A percentile compares a stretch with the other conserved stretches of the same genome.
These are phyloP conservation scores for Talaromyces verruculosus DNA, from an alignment of 2,329 filamentous ascomycete genomes.

Conservation along the genomic window DNA sequence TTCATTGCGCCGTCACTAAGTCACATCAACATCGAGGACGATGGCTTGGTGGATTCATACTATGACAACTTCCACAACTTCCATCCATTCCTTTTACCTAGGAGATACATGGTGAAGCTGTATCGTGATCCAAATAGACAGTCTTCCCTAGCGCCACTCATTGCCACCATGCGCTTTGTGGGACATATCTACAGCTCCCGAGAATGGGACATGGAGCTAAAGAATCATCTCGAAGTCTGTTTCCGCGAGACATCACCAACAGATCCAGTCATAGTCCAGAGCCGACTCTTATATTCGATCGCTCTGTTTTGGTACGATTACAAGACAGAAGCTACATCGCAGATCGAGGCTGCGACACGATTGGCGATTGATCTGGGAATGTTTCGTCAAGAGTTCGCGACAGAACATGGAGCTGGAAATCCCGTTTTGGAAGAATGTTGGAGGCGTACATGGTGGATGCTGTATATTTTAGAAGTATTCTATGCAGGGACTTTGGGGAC, in stretches of 20 bases:
- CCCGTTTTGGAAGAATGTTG: constrained; percentile 47
- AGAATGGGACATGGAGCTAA: constrained; percentile 25
- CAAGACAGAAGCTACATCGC: constrained; percentile 23
- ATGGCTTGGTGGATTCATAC: constrained; percentile 30
- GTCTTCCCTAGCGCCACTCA: constrained; percentile 25
- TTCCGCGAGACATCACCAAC: constrained; percentile 16
- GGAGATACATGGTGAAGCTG: constrained; percentile 22
- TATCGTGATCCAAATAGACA: constrained; percentile 15
- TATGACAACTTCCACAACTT: constrained; percentile 35
- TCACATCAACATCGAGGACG: constrained; percentile 21
- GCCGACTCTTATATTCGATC: constrained; percentile 30
- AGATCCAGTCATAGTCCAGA: constrained; percentile 29
- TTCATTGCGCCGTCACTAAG: background rate
- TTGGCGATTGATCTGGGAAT: constrained; percentile 30
- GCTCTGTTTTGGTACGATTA: constrained; percentile 30
- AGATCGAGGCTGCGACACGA: constrained; percentile 27
- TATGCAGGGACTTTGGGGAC: constrained; percentile 61
- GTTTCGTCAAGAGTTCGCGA: constrained; percentile 28
- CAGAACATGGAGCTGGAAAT: constrained; percentile 57
- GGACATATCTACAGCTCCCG: constrained; percentile 29
- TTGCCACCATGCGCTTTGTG: constrained; percentile 32
- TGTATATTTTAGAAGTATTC: constrained; percentile 72
- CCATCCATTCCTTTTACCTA: constrained; percentile 34
- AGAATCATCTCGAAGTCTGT: constrained; percentile 24
- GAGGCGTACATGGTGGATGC: constrained; percentile 40